phyloP scores from a whole-genome alignment of 805 yeast species.

The Metschnikowia dekortorum region DNA sequence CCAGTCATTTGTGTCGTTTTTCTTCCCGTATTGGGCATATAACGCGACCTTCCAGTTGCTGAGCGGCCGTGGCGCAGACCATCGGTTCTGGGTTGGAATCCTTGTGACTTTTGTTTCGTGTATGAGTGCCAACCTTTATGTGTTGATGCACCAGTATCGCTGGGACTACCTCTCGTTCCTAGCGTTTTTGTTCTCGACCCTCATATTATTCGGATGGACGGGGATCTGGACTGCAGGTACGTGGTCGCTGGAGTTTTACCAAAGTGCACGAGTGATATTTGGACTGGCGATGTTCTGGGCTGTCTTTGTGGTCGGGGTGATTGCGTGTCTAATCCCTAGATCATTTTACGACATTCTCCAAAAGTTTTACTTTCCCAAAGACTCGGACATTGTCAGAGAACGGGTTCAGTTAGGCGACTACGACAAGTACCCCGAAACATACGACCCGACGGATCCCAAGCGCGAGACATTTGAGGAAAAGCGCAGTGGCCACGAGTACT shows the following conservation, averaged over 20 bases:
- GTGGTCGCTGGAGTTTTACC: constrained; percentile 55
- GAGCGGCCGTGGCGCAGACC: constrained; percentile 60
- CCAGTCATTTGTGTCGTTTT: constrained; percentile 67
- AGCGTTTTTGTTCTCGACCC: constrained; percentile 52
- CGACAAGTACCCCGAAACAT: constrained; percentile 58
- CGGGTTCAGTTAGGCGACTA: constrained; percentile 64
- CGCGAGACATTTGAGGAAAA: constrained; percentile 32
- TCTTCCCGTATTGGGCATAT: constrained; percentile 60
- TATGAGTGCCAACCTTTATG: constrained; percentile 61
- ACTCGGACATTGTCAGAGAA: constrained; percentile 71
- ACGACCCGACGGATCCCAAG: constrained; percentile 79
- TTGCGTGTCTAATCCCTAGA: constrained; percentile 65
- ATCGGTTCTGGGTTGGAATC: constrained; percentile 69
- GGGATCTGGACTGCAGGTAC: constrained; percentile 67
- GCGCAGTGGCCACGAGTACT: not conserved
- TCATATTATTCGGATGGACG: constrained; percentile 69
- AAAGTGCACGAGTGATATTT: constrained; percentile 52
- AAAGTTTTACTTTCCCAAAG: constrained; percentile 55
- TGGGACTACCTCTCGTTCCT: constrained; percentile 76
- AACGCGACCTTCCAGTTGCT: constrained; percentile 35
- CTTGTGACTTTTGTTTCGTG: constrained; percentile 64
- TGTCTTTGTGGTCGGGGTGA: constrained; percentile 57
- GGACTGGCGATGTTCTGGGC: constrained; percentile 67
- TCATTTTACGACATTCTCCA: constrained; percentile 54
- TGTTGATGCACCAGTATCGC: constrained; percentile 63